Evolutionary conservation across 2,329 filamentous ascomycete genomes (phyloP), one percentile per base, ranked within the genome.

Genomic region (Aureobasidium sp.): DNA sequence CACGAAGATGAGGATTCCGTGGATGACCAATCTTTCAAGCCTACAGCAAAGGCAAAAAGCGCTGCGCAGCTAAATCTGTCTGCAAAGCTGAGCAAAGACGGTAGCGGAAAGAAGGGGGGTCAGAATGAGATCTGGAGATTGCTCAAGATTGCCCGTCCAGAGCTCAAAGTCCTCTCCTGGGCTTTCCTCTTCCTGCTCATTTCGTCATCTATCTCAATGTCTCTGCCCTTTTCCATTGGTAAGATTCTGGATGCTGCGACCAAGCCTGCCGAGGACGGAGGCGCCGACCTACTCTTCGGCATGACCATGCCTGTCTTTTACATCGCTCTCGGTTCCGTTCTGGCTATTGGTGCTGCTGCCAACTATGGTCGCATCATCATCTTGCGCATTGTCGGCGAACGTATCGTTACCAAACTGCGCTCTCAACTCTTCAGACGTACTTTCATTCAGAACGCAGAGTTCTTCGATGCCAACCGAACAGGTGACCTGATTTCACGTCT

Each of bases 391-490:
- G 90, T 99, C 8, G 95, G 94, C 65, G 94, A 99, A 75, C 84
- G 94, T 45, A 94, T 99, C 62, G 94, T 99, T 59, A 88, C 93
- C 11, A 85, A 93, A 67, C 81, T 99, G 61, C 85, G 94, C 64
- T 93, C 92, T 16, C 89, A 91, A 71, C 84, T 99, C 4, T 99
- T 96, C 77, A 85, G 91, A 66, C 85, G 89, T 66, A 99, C 94
- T 0, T 96, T 95, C 68, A 83, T 94, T n/a, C 94, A 99, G 74
- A 94, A 99, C 74, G 94, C 94, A 62, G 94, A 97, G 71, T 99
- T 99, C 78, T 99, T 99, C 71, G 94, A 99, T 72, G 94, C 94
- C 42, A 99, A 99, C 76, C 85, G 94, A 30, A 92, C 97, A 30
- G 94, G 94, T 73, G 94, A 99, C 72, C 79, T 99, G 68, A 97